Base-by-base conservation (phyloP, 164 flowering plant genomes). In the Dillenia suffruticosa region DNA sequence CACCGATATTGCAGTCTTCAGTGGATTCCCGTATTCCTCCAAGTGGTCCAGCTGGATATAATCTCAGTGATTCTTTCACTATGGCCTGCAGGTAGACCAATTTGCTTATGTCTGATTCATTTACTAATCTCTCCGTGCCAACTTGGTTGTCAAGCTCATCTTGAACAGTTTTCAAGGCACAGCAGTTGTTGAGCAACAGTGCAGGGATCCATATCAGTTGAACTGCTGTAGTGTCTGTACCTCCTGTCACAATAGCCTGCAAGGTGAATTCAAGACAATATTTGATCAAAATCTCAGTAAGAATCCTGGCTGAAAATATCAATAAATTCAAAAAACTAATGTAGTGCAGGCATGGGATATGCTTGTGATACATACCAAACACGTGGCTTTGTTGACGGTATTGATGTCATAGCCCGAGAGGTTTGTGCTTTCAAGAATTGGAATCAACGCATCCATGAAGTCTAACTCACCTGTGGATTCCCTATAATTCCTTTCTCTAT, bases 71-170 rank as follows among this genome's bases (percentile, higher is more conserved):
- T 4, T 26, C 32, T 26, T 26, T 26, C 32, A 26, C 32, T 2
- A 26, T 4, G 5, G 32, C 5, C 32, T 49, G 65, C 45, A 76
- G 76, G 44, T 70, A 73, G 1, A 53, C 64, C 0, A 76, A 10
- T n/a, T 72, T 73, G 1, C 40, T 55, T 1, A 73, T 17, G 63
- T 76, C 76, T 2, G 74, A 63, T 57, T 65, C 74, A 3, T 59
- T 57, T 9, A 74, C 76, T 17, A 51, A 57, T 19, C 82, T 65
- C 0, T 70, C 65, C 44, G 11, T 78, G 2, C 77, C 84, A 5
- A 81, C 71, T 11, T 71, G 60, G 10, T 0, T 1, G 40, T 76
- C 78, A 12, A 76, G 13, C 44, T 76, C 82, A 44, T 66, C 63
- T 57, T 74, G 32, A 26, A 64, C 79, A 40, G 64, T 70, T 10